phyloP scores from a whole-genome alignment of 768 basidiomycete genomes.

The Boletus reticuloceps region DNA sequence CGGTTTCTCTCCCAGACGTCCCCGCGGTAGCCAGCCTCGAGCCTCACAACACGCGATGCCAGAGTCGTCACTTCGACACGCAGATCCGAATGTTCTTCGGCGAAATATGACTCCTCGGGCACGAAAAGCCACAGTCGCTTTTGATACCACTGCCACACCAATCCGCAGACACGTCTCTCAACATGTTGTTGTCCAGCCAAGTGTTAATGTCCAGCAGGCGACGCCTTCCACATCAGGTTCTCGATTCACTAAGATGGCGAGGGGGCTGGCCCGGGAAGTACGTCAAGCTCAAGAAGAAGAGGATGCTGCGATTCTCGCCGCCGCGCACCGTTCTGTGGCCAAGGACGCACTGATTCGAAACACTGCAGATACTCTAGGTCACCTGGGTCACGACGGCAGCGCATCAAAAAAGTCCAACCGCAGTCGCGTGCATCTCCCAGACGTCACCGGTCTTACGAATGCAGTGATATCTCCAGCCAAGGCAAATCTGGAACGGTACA shows the following conservation, averaged over 20 bases:
- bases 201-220: constrained; percentile 55
- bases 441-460: constrained; percentile 80
- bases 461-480: constrained; percentile 75
- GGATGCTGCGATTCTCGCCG: neutral
- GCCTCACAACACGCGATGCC: constrained; percentile 19
- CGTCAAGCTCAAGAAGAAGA: constrained; percentile 37
- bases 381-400: constrained; percentile 7
- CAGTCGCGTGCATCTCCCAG: constrained; percentile 62
- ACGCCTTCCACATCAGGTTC: constrained; percentile 57
- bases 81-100: constrained; percentile 17
- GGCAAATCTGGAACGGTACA: constrained; percentile 47
- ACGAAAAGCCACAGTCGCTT: constrained; percentile 28
- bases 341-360: constrained; percentile 31
- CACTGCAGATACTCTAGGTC: neutral
- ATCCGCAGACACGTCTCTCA: constrained; percentile 25
- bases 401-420: constrained; percentile 25
- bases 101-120: constrained; percentile 34
- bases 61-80: constrained; percentile 12
- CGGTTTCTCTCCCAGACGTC: constrained; percentile 73
- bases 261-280: constrained; percentile 55
- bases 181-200: constrained; percentile 36
- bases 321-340: constrained; percentile 1
- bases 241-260: constrained; percentile 59
- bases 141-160: constrained; percentile 28
- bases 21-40: constrained; percentile 44